Conservation (phyloP, 257 asterid species). For the Nicotiana tabacum region DNA sequence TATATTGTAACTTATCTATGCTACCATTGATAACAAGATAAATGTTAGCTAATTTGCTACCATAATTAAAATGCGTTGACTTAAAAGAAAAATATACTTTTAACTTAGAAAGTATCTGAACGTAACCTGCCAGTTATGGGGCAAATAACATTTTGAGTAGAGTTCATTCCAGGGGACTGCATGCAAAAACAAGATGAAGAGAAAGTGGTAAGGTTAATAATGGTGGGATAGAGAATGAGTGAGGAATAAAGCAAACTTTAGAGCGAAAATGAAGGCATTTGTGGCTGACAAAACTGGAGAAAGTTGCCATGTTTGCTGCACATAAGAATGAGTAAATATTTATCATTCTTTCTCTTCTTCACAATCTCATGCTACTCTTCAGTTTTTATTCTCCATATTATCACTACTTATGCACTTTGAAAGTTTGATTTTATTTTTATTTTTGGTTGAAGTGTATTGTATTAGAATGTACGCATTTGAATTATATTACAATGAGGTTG, state of each 20-base stretch:
- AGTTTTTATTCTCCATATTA: background rate
- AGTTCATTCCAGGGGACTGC: background rate
- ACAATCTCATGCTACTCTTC: background rate
- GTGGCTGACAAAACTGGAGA: background rate
- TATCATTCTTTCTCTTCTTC: background rate
- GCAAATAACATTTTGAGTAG: background rate
- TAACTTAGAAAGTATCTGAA: background rate
- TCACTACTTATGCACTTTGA: background rate
- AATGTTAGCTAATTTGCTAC: too few species aligned
- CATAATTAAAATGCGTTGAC: too few species aligned
- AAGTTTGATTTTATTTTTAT: too few species aligned
- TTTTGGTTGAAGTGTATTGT: too few species aligned
- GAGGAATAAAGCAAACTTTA: background rate
- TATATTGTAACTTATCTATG: too few species aligned
- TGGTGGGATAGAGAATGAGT: background rate
- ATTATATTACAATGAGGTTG: too few species aligned
- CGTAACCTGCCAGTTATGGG: background rate
- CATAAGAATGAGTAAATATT: background rate
- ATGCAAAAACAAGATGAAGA: background rate
- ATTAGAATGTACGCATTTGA: too few species aligned
- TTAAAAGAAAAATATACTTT: too few species aligned
- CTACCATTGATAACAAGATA: too few species aligned
- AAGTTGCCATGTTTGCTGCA: slow-evolving; percentile 13
- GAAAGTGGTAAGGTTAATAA: background rate
- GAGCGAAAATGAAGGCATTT: slow-evolving; percentile 1